These are phyloP conservation scores for Anisogramma anomala DNA, from an alignment of 2,329 filamentous ascomycete genomes.

Conservation along the genomic window DNA sequence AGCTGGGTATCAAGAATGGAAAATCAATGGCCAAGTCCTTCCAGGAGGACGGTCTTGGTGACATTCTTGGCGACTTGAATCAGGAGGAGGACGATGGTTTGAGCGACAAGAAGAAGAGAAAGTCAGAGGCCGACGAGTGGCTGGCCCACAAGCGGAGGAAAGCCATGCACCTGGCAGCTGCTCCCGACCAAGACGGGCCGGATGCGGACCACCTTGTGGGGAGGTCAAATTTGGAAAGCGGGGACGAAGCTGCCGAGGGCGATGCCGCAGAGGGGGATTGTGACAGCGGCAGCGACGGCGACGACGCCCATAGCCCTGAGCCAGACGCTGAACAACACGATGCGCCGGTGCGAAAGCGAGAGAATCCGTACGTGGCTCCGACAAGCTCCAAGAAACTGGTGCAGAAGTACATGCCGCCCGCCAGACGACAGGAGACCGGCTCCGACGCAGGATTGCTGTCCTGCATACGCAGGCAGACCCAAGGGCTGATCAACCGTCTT, in stretches of 20 bases:
- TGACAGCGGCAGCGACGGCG: conserved; percentile 22
- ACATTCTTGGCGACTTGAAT: conserved; percentile 59
- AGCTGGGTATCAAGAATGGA: conserved; percentile 68
- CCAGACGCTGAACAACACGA: conserved; percentile 23
- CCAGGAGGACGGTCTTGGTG: conserved; percentile 71
- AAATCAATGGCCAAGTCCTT: conserved; percentile 64
- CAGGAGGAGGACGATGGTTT: conserved; percentile 35
- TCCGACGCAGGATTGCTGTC: conserved; percentile 55
- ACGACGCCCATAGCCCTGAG: conserved; percentile 29
- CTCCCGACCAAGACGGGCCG: conserved; percentile 18
- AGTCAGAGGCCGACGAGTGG: conserved; percentile 48
- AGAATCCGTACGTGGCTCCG: conserved; percentile 86
- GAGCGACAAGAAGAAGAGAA: conserved; percentile 50
- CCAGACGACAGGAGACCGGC: conserved; percentile 52
- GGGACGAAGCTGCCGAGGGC: conserved; percentile 16
- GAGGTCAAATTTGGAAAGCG: conserved; percentile 13
- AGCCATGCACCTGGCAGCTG: conserved; percentile 20
- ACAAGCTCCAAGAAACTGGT: conserved; percentile 31
- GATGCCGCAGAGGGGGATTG: conserved; percentile 19
- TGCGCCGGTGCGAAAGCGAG: conserved; percentile 29
- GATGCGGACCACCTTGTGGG: conserved; percentile 23
- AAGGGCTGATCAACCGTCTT: conserved; percentile 83
- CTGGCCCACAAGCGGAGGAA: conserved; percentile 45
- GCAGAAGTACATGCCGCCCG: conserved; percentile 79
- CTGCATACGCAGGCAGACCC: conserved; percentile 65